Evolutionary conservation across 2,329 filamentous ascomycete species (phyloP).

Genomic region (Venturia oleaginea): DNA sequence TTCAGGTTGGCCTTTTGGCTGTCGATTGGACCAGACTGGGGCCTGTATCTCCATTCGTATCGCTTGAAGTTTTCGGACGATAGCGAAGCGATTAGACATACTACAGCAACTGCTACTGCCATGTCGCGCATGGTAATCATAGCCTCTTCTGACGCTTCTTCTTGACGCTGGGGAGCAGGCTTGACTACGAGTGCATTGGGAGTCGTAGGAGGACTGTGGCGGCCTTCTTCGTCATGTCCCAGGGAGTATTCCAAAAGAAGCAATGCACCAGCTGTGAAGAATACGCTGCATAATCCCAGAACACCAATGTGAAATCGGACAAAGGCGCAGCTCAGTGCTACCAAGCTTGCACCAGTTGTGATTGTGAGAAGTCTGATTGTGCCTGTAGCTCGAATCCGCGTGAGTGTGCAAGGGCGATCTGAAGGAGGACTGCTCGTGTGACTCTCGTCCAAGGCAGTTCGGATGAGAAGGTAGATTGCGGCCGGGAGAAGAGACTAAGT

Average conservation of each 20-base stretch:
- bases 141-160: constrained; percentile 6
- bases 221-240: background rate
- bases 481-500: constrained; percentile 28
- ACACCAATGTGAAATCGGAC: constrained; percentile 27
- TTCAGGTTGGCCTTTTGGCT: background rate
- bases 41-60: constrained; percentile 7
- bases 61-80: constrained; percentile 10
- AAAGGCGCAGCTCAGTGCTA: constrained; percentile 26
- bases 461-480: constrained; percentile 23
- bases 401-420: constrained; percentile 18
- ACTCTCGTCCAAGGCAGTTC: constrained; percentile 16
- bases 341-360: constrained; percentile 27
- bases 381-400: constrained; percentile 20
- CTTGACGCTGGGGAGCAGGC: background rate
- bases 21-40: constrained; percentile 5
- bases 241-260: constrained; percentile 30
- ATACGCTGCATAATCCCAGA: constrained; percentile 33
- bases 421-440: background rate
- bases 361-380: constrained; percentile 26
- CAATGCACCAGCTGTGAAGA: constrained; percentile 33
- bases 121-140: constrained; percentile 20
- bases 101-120: constrained; percentile 11
- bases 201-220: constrained; percentile 12
- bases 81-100: constrained; percentile 3
- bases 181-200: constrained; percentile 9